Evolutionary conservation across 83 land plant species (phyloP).

Genomic region (Diphasiastrum complanatum): DNA sequence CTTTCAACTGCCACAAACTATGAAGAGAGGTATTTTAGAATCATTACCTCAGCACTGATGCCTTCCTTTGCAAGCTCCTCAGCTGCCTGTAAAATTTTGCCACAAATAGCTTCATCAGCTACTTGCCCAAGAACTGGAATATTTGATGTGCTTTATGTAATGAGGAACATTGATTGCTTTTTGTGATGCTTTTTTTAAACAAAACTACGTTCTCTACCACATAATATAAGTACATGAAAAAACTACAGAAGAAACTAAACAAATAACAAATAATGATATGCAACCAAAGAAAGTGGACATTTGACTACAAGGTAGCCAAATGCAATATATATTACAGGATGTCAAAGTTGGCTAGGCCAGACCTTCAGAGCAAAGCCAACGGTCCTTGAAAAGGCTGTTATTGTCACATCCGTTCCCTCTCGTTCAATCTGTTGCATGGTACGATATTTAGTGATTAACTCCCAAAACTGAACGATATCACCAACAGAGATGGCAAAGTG

Average conservation of each 20-base stretch:
- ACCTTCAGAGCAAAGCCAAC: slow-evolving; percentile 94
- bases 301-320: too few relatives aligned
- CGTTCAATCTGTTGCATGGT: slow-evolving; percentile 57
- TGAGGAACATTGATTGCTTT: too few relatives aligned
- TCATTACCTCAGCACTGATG: slow-evolving; percentile 92
- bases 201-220: too few relatives aligned
- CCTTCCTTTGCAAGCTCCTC: slow-evolving; percentile 87
- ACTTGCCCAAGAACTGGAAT: background rate
- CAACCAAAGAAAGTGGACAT: too few relatives aligned
- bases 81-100: slow-evolving; percentile 59
- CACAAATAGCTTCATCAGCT: background rate
- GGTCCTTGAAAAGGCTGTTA: slow-evolving; percentile 92
- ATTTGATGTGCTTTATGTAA: too few relatives aligned
- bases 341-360: too few relatives aligned
- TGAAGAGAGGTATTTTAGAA: slow-evolving; percentile 3
- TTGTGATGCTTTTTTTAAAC: too few relatives aligned
- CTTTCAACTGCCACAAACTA: too few relatives aligned
- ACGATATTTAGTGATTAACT: background rate
- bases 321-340: background rate
- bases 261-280: too few relatives aligned
- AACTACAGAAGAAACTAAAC: too few relatives aligned
- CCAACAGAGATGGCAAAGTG: background rate
- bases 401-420: slow-evolving; percentile 86
- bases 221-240: too few relatives aligned
- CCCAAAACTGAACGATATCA: too few relatives aligned